phyloP scores from a whole-genome alignment of 345 rosid genomes.

The Syzygium oleosum region DNA sequence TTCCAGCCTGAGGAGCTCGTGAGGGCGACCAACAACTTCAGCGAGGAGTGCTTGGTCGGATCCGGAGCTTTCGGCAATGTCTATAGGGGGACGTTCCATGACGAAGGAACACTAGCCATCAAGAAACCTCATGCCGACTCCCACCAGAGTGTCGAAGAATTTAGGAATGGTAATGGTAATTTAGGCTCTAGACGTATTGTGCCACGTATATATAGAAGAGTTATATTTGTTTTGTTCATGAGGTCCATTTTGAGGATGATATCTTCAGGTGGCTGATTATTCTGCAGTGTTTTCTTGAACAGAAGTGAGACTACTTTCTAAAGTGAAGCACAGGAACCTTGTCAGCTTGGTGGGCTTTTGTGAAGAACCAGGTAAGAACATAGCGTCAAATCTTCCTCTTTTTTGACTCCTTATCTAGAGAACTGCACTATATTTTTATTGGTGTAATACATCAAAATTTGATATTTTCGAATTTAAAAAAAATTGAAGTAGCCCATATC shows the following conservation, averaged over 20 bases:
- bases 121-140: slow-evolving; percentile 47
- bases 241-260: background rate
- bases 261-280: background rate
- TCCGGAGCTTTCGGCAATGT: slow-evolving; percentile 51
- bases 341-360: slow-evolving; percentile 52
- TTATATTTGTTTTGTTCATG: background rate
- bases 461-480: background rate
- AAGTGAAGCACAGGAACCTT: slow-evolving; percentile 46
- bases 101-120: slow-evolving; percentile 36
- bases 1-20: slow-evolving; percentile 31
- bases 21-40: slow-evolving; percentile 38
- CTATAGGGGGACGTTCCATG: slow-evolving; percentile 34
- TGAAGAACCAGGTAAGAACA: slow-evolving; percentile 37
- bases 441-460: background rate
- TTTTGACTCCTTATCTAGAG: background rate
- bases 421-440: background rate
- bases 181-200: background rate
- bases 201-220: background rate
- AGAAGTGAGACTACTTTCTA: slow-evolving; percentile 48
- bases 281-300: slow-evolving; percentile 19
- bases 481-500: background rate
- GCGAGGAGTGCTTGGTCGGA: slow-evolving; percentile 44
- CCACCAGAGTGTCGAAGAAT: slow-evolving; percentile 41
- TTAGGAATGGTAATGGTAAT: slow-evolving; percentile 67
- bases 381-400: background rate